Base-by-base conservation (phyloP, 331 rosid species). In the Quercus phellos region DNA sequence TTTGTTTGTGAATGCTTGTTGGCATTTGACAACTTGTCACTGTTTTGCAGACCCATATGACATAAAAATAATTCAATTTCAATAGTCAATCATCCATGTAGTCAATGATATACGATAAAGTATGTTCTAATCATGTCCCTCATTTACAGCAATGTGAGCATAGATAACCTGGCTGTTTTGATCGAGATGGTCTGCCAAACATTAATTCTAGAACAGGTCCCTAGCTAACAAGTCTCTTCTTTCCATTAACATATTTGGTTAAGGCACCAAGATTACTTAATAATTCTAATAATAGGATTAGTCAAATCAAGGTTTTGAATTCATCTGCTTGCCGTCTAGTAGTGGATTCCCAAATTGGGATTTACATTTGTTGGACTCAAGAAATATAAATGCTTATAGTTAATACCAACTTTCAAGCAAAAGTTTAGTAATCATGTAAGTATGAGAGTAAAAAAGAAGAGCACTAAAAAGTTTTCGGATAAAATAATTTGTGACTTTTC, bases 1-100 rank as follows among this genome's bases (percentile, higher is more conserved):
- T 38, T 68, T 19, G 43, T n/a, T 68, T 42, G 29, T 21, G 42
- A 19, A 42, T 22, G 54, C 53, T 19, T 35, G 55, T 43, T 68
- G 54, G 77, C 79, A 59, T 21, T 80, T 73, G 77, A 70, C 68
- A 76, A 61, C 63, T 58, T 54, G 55, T 19, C 55, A 27, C 54
- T 27, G 9, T 70, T 75, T 5, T 9, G 70, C 64, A 50, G 16
- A 74, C 19, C 63, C 68, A 29, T 26, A 6, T 32, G 59, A 21
- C 61, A 26, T 8, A 24, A 73, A 54, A 54, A n/a, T 16, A 11
- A 43, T 60, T 70, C 4, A 35, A 32, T 29, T 55, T 67, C 5
- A 19, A 16, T 55, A 27, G 9, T 55, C 74, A 58, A 74, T 42
- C 19, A 64, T 17, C 35, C 59, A 29, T 18, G 32, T 50, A 7